Evolutionary conservation across 1,284 basidiomycete species (phyloP).

Genomic region (Ganoderma boninense): DNA sequence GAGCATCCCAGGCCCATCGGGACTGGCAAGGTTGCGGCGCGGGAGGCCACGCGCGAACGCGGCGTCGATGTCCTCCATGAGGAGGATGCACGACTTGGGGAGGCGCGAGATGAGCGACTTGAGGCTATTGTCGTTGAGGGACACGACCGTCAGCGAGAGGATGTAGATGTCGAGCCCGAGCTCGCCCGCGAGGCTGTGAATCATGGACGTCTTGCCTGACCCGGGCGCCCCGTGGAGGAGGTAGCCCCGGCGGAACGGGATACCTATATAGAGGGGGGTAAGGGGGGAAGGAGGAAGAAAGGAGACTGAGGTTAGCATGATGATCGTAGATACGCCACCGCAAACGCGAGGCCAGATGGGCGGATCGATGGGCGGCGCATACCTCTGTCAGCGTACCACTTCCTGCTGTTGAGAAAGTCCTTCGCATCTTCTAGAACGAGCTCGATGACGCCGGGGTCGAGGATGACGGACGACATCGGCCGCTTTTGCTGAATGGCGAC

Average conservation of each 20-base stretch:
- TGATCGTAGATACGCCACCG: not conserved
- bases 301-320: not conserved
- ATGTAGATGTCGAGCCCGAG: slow-evolving; percentile 79
- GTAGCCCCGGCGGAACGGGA: slow-evolving; percentile 79
- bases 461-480: slow-evolving; percentile 30
- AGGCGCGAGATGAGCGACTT: slow-evolving; percentile 68
- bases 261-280: slow-evolving; percentile 42
- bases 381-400: slow-evolving; percentile 34
- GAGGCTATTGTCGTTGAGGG: slow-evolving; percentile 73
- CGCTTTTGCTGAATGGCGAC: slow-evolving; percentile 31
- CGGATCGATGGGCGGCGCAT: not conserved
- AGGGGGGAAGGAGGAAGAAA: not conserved
- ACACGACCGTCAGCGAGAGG: slow-evolving; percentile 70
- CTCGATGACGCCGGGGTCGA: slow-evolving; percentile 34
- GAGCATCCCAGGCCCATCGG: slow-evolving; percentile 19
- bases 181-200: slow-evolving; percentile 81
- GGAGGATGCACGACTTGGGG: slow-evolving; percentile 72
- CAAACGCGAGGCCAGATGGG: slow-evolving; percentile 53
- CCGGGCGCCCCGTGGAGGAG: slow-evolving; percentile 78
- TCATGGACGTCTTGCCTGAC: slow-evolving; percentile 78
- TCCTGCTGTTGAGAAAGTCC: slow-evolving; percentile 33
- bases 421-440: slow-evolving; percentile 33
- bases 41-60: slow-evolving; percentile 65
- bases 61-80: slow-evolving; percentile 87
- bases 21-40: slow-evolving; percentile 49